A percentile compares a stretch with the other conserved stretches of the same genome.
These are phyloP conservation scores for Sporothrix variecibatus DNA, from an alignment of 2,329 filamentous ascomycete genomes.

Conservation along the genomic window DNA sequence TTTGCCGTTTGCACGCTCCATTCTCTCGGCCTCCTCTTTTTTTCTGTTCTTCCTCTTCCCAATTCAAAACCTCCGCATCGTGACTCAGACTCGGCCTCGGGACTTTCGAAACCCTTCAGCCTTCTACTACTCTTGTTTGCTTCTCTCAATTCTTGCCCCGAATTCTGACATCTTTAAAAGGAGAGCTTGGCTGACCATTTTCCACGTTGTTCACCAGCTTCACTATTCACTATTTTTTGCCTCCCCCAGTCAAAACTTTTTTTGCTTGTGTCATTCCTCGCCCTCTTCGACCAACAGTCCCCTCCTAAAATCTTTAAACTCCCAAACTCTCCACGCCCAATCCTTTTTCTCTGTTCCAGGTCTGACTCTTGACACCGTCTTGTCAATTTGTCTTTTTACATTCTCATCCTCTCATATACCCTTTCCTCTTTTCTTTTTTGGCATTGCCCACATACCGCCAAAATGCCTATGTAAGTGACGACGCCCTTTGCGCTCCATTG, in stretches of 20 bases:
- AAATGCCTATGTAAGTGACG: constrained; percentile 27
- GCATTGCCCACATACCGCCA: constrained; percentile 19
- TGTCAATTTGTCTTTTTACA: neutral
- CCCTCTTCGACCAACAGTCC: neutral
- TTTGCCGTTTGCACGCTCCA: neutral
- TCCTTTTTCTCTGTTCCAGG: neutral
- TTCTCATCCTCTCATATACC: neutral
- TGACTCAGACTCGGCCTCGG: constrained; percentile 23
- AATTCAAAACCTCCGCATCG: constrained; percentile 7
- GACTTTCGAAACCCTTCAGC: neutral
- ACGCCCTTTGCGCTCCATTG: neutral
- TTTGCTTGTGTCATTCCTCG: constrained; percentile 13
- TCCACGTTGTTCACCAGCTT: neutral
- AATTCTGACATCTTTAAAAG: neutral
- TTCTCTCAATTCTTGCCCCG: neutral
- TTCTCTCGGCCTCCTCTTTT: neutral
- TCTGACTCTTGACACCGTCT: neutral
- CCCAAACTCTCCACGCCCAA: neutral
- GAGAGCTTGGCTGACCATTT: neutral
- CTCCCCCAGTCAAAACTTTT: constrained; percentile 12
- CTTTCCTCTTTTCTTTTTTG: neutral
- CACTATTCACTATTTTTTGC: neutral
- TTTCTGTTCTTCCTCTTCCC: neutral
- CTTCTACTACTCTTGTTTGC: neutral
- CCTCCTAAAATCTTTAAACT: neutral